phyloP scores from a whole-genome alignment of 768 basidiomycete genomes.

The Rhodotorula paludigena region DNA sequence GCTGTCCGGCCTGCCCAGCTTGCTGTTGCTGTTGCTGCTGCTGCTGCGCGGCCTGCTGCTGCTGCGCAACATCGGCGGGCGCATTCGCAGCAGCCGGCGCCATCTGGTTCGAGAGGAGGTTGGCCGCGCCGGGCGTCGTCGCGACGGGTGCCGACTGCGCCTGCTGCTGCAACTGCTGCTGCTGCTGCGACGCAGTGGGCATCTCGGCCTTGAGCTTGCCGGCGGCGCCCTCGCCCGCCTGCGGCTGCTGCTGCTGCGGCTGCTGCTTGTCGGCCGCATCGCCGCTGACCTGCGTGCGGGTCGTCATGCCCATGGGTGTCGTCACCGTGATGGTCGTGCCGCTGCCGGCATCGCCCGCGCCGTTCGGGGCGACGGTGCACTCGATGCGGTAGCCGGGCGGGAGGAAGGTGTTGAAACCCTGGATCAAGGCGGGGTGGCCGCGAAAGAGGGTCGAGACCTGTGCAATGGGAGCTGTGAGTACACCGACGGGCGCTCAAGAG shows the following conservation, averaged over 20 bases:
- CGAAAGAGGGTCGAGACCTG: conserved; percentile 81
- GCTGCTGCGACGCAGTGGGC: no score
- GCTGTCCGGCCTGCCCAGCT: neutral
- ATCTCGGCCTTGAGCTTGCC: neutral
- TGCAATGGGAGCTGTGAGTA: neutral
- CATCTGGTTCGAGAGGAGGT: conserved; percentile 13
- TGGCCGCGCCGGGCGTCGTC: conserved; percentile 14
- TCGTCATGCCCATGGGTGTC: conserved; percentile 46
- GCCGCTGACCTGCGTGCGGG: conserved; percentile 34
- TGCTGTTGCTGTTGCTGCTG: neutral
- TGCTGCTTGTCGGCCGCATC: neutral
- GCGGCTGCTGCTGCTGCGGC: neutral
- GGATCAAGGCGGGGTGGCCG: conserved; percentile 82
- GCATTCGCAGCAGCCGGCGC: neutral
- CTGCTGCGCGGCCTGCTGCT: neutral
- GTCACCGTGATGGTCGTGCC: conserved; percentile 45
- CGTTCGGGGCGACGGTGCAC: conserved; percentile 39
- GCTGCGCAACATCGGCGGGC: conserved; percentile 4
- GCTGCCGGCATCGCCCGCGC: conserved; percentile 10
- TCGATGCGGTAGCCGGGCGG: conserved; percentile 93
- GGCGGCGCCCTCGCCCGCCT: no score
- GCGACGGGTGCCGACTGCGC: neutral
- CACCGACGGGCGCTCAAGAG: no score
- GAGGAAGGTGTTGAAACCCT: conserved; percentile 97
- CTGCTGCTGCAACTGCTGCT: neutral